Conservation (phyloP, 768 basidiomycete species). For the Pisolithus tinctorius region DNA sequence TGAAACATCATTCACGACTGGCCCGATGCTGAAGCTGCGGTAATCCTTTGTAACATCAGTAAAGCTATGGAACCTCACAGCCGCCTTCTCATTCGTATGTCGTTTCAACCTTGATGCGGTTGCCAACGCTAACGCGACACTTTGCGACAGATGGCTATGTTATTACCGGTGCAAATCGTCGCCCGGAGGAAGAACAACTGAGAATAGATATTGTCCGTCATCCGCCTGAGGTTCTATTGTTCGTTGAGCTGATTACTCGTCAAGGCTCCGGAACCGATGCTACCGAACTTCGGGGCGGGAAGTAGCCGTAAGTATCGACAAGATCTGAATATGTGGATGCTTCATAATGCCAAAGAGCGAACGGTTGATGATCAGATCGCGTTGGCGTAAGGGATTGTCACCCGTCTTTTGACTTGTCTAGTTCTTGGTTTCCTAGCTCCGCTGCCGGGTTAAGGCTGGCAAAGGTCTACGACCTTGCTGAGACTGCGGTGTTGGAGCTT, state of each 20-base stretch:
- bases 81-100: constrained; percentile 27
- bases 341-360: constrained; percentile 28
- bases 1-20: constrained; percentile 28
- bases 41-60: constrained; percentile 25
- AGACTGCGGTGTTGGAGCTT: constrained; percentile 20
- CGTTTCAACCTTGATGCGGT: neutral
- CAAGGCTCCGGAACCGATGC: constrained; percentile 29
- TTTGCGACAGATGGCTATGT: neutral
- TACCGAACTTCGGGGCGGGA: constrained; percentile 29
- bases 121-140: neutral
- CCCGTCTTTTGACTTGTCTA: neutral
- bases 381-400: constrained; percentile 15
- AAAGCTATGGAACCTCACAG: constrained; percentile 24
- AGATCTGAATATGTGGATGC: constrained; percentile 25
- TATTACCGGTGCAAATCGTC: neutral
- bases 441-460: constrained; percentile 16
- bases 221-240: neutral
- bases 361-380: constrained; percentile 21
- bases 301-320: constrained; percentile 21
- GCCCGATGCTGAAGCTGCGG: constrained; percentile 21
- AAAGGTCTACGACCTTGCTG: constrained; percentile 22
- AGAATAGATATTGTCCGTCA: constrained; percentile 2
- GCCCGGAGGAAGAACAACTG: neutral
- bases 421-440: constrained; percentile 4
- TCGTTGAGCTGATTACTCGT: neutral